Conservation (phyloP, 495 filamentous ascomycete species). For the Evansstolkia leycettana region DNA sequence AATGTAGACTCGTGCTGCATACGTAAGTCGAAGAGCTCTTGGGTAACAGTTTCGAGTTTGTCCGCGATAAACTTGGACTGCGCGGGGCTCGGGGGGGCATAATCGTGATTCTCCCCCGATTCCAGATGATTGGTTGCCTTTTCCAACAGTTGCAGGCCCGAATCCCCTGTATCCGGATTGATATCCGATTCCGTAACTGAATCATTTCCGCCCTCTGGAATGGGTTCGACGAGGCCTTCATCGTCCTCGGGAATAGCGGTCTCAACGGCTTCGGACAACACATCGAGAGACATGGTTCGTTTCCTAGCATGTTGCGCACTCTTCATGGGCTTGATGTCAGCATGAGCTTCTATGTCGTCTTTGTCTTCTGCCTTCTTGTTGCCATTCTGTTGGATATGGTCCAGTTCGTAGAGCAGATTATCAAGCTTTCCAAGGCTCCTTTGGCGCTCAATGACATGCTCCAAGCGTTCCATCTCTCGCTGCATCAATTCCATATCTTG, state of each 20-base stretch:
- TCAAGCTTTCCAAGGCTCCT: constrained; percentile 91
- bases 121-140: constrained; percentile 18
- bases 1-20: constrained; percentile 81
- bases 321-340: constrained; percentile 4
- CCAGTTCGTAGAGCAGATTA: constrained; percentile 79
- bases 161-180: constrained; percentile 6
- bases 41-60: constrained; percentile 83
- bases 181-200: constrained; percentile 5
- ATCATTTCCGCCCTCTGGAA: constrained; percentile 35
- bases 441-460: constrained; percentile 92
- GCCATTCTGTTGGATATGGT: constrained; percentile 60
- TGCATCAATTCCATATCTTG: constrained; percentile 96
- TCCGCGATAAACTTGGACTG: constrained; percentile 81
- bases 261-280: constrained; percentile 36
- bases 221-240: constrained; percentile 36
- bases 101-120: constrained; percentile 10
- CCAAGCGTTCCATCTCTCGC: constrained; percentile 83
- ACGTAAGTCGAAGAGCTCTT: constrained; percentile 83
- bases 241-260: constrained; percentile 45
- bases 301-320: constrained; percentile 13
- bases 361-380: constrained; percentile 23
- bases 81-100: constrained; percentile 51
- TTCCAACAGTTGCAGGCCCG: constrained; percentile 22
- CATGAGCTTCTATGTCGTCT: constrained; percentile 9
- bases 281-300: constrained; percentile 30